phyloP scores from a whole-genome alignment of 768 basidiomycete genomes.

The Mycena chlorophos region DNA sequence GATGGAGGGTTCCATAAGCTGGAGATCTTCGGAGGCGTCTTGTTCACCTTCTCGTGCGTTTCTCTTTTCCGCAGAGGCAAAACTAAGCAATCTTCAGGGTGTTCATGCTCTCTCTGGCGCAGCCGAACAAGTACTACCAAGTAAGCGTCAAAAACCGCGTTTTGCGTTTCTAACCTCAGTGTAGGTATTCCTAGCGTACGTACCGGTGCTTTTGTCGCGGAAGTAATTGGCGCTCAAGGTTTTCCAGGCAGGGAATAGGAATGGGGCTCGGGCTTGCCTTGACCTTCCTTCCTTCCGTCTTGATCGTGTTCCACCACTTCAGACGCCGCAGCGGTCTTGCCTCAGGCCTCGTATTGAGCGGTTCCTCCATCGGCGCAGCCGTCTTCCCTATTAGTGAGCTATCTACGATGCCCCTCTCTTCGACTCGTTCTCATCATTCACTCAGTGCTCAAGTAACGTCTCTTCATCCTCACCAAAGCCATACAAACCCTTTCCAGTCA shows the following conservation, averaged over 20 bases:
- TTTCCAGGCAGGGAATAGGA: neutral
- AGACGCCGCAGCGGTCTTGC: neutral
- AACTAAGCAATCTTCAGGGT: neutral
- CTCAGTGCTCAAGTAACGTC: slow-evolving; percentile 5
- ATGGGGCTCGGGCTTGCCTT: neutral
- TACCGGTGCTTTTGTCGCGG: neutral
- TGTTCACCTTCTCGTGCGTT: neutral
- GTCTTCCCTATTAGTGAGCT: slow-evolving; percentile 1
- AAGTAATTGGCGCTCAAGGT: neutral
- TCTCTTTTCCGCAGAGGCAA: neutral
- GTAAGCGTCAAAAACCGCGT: neutral
- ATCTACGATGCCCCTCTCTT: neutral
- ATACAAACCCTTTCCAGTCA: neutral
- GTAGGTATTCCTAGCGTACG: neutral
- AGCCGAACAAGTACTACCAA: neutral
- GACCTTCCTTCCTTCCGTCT: neutral
- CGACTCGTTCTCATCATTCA: neutral
- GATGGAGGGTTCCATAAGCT: slow-evolving; percentile 1
- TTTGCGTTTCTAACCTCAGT: neutral
- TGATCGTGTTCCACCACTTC: neutral
- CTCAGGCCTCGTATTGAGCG: neutral
- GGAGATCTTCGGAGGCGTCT: neutral
- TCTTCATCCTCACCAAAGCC: neutral
- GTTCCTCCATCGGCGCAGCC: slow-evolving; percentile 1
- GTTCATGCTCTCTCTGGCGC: neutral